Evolutionary conservation across 768 basidiomycete species (phyloP).

Genomic region (Boletus rufocinnamomeus): DNA sequence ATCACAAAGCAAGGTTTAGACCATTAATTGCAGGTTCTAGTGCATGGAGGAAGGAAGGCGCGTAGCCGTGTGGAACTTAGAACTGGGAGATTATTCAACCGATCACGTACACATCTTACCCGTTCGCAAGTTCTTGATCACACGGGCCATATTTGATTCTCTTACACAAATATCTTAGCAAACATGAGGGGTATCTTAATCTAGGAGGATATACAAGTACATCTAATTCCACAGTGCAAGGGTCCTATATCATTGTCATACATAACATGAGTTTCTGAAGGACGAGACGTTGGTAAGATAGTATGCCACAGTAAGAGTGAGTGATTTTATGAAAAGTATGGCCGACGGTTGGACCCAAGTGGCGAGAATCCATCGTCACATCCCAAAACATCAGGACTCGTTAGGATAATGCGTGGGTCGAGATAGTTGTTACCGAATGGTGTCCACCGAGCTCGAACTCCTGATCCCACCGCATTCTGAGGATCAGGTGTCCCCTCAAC

Average conservation of each 20-base stretch:
- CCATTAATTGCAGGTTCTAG: neutral
- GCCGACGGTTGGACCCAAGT: slow-evolving; percentile 47
- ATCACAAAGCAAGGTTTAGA: slow-evolving; percentile 2
- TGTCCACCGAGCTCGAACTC: slow-evolving; percentile 24
- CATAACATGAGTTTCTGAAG: slow-evolving; percentile 4
- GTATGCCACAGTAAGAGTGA: neutral
- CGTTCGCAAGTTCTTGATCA: neutral
- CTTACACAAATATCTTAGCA: neutral
- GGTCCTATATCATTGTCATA: slow-evolving; percentile 14
- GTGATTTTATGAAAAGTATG: slow-evolving; percentile 30
- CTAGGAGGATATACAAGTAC: slow-evolving; percentile 24
- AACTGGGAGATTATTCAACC: neutral
- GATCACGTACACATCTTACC: slow-evolving; percentile 17
- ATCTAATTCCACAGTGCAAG: slow-evolving; percentile 16
- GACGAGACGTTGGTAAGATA: no score
- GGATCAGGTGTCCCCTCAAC: slow-evolving; percentile 22
- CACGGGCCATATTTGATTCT: neutral
- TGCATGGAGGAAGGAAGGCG: neutral
- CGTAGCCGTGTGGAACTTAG: neutral
- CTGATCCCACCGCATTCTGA: slow-evolving; percentile 17
- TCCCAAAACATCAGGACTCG: slow-evolving; percentile 34
- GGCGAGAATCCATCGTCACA: slow-evolving; percentile 44
- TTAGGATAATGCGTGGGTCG: slow-evolving; percentile 34
- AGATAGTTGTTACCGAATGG: slow-evolving; percentile 36
- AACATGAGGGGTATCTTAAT: slow-evolving; percentile 27